Conservation (phyloP, 345 rosid species). For the Linum tenue region DNA sequence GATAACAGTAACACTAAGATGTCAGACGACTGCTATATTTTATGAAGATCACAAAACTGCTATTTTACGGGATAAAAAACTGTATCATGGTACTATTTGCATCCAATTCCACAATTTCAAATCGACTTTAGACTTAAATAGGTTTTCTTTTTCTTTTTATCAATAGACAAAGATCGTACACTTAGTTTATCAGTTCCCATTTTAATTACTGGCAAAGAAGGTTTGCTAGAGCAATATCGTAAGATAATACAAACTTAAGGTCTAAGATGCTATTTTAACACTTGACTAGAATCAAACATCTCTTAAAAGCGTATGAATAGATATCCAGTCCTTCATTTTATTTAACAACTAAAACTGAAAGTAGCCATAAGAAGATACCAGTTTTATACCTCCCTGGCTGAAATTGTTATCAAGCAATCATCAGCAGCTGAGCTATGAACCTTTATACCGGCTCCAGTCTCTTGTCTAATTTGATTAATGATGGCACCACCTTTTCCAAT, state of each 20-base stretch:
- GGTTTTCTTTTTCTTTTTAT: too few relatives aligned
- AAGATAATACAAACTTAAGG: too few relatives aligned
- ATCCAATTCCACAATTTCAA: too few relatives aligned
- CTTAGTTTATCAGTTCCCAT: not conserved
- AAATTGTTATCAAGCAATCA: conserved; percentile 76
- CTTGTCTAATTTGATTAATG: conserved; percentile 91
- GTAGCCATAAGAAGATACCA: not conserved
- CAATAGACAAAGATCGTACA: not conserved
- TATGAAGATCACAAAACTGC: too few relatives aligned
- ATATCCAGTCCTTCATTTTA: not conserved
- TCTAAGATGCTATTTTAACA: too few relatives aligned
- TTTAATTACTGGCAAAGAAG: not conserved
- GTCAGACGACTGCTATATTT: too few relatives aligned
- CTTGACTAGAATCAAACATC: too few relatives aligned
- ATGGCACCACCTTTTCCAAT: conserved; percentile 91
- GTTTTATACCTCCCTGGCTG: conserved; percentile 74
- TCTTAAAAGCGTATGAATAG: not conserved
- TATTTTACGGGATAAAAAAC: too few relatives aligned
- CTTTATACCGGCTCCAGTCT: conserved; percentile 70
- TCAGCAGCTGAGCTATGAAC: conserved; percentile 80
- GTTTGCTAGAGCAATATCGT: not conserved
- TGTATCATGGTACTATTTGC: too few relatives aligned
- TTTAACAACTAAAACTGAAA: not conserved
- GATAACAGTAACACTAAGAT: too few relatives aligned
- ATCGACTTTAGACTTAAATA: too few relatives aligned